Conservation (phyloP, 208 protist genomes). For the Leishmania tropica region DNA sequence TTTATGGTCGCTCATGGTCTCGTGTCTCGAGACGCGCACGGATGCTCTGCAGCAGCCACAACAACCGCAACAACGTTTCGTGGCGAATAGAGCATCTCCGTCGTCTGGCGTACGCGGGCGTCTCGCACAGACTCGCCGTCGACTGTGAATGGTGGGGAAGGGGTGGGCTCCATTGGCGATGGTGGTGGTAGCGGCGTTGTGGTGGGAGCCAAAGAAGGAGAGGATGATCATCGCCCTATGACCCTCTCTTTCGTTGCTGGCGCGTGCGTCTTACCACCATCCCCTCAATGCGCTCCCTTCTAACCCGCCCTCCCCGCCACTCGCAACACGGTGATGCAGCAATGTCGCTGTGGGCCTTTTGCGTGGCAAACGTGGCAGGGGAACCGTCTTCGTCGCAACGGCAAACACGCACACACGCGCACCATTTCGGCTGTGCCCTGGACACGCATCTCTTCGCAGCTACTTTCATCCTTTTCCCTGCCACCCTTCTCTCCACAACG, state of each 20-base stretch:
- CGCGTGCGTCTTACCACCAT: not conserved
- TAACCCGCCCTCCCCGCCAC: not conserved
- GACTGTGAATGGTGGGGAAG: not conserved
- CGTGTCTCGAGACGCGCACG: not conserved
- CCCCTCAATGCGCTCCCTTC: not conserved
- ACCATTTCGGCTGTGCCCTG: not conserved
- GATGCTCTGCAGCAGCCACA: not conserved
- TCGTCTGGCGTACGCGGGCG: not conserved
- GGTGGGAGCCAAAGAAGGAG: not conserved
- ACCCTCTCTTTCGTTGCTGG: not conserved
- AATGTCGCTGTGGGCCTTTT: not conserved
- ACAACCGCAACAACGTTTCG: not conserved
- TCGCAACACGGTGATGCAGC: not conserved
- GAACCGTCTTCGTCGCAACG: not conserved
- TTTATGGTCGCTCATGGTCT: not conserved
- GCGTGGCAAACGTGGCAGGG: not conserved
- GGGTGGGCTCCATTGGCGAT: not conserved
- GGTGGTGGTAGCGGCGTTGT: not conserved
- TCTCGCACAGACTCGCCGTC: not conserved
- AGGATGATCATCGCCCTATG: not conserved
- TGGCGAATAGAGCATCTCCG: not conserved
- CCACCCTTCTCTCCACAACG: too few species aligned
- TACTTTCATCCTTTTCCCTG: not conserved
- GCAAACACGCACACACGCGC: not conserved
- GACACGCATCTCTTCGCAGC: not conserved